Evolutionary conservation across 2,329 filamentous ascomycete species (phyloP), one percentile per base, ranked within the genome.

Genomic region (Cladobotryum mycophilum): DNA sequence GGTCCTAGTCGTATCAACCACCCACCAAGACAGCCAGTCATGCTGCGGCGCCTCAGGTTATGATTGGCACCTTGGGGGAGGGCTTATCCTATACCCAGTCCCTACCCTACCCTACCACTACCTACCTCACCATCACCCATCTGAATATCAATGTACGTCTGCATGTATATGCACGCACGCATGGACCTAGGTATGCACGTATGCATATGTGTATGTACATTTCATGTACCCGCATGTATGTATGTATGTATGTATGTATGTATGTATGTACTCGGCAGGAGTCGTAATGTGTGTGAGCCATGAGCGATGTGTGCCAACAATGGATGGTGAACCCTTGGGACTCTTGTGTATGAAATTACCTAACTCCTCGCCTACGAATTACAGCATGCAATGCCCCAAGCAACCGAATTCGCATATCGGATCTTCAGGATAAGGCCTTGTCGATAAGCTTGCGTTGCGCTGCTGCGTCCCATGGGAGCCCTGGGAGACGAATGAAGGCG

Each of bases 11-110:
- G 30, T 30, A 36, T 37, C 33, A 46, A 37, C n/a, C 36, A 53
- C n/a, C 44, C 46, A 53, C n/a, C 44, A 42, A 42, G 49, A 45
- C 25, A 35, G 46, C 45, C 54, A 54, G 46, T 48, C 54, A 54
- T 54, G 47, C 36, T 46, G 22, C 5, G 8, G 14, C 15, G 47
- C 38, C 35, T 15, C 47, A 13, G 36, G 36, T 17, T 17, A 12
- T 18, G 30, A 50, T 45, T 42, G 49, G 35, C 17, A 43, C 15
- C 17, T 14, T 15, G 15, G 25, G 20, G 20, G 20, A 5, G 40
- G 30, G 25, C 30, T 45, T 30, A 30, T 30, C 25, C 25, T 8
- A 11, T 11, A 30, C 25, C 25, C 25, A 20, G 20, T 20, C 25
- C 25, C 9, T 30, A 30, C 25, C 20, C 20, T 20, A 20, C 20